Percentiles rank a stretch among this genome's conserved stretches.
Conservation (phyloP, 768 basidiomycete genomes). For the Lactarius trivialis region DNA sequence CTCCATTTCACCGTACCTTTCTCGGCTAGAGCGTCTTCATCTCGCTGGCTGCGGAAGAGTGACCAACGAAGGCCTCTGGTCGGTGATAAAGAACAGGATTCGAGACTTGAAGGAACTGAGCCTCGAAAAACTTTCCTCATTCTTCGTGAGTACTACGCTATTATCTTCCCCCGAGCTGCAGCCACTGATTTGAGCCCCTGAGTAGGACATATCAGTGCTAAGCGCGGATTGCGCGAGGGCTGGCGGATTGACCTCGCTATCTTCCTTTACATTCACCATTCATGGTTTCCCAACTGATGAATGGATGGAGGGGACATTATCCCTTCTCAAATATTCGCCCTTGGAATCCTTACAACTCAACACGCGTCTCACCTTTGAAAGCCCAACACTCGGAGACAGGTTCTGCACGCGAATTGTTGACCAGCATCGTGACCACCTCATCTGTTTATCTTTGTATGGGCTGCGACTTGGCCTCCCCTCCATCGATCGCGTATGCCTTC, state of each 20-base stretch:
- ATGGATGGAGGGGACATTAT: constrained; percentile 42
- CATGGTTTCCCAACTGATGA: constrained; percentile 26
- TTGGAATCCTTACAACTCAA: constrained; percentile 61
- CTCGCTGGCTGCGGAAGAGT: constrained; percentile 66
- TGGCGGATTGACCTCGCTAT: constrained; percentile 38
- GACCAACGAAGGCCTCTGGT: constrained; percentile 52
- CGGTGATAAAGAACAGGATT: constrained; percentile 40
- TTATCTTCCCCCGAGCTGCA: constrained; percentile 2
- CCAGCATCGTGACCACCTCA: constrained; percentile 46
- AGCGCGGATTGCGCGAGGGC: constrained; percentile 33
- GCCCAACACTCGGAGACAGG: constrained; percentile 35
- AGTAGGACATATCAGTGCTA: constrained; percentile 50
- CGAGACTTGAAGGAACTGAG: constrained; percentile 47
- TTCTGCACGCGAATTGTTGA: constrained; percentile 49
- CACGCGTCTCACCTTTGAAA: constrained; percentile 29
- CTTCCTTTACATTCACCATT: constrained; percentile 53
- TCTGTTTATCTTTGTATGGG: constrained; percentile 56
- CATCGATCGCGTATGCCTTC: constrained; percentile 47
- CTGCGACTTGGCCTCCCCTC: constrained; percentile 48
- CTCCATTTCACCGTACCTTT: constrained; percentile 43
- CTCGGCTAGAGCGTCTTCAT: constrained; percentile 48
- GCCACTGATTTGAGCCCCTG: background rate
- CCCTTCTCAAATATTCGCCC: constrained; percentile 43
- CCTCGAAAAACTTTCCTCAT: constrained; percentile 54
- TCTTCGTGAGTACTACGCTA: constrained; percentile 44